Evolutionary conservation across 1,139 yeast species (phyloP).

Genomic region (Zygosaccharomyces sapae): DNA sequence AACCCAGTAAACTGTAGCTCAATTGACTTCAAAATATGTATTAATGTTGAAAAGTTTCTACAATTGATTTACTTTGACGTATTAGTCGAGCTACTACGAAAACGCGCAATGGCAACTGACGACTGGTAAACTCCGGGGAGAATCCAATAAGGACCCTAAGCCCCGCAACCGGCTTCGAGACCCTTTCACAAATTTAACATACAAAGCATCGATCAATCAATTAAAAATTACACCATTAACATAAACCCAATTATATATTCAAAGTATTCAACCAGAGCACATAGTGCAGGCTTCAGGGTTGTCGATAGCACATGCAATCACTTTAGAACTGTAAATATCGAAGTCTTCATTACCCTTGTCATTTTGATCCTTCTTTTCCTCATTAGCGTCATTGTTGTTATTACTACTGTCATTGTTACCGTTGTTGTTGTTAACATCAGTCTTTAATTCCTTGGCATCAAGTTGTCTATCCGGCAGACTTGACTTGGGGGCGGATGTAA

Average conservation of each 20-base stretch:
- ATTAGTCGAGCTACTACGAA: not conserved
- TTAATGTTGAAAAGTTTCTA: conserved; percentile 1
- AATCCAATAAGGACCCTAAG: not conserved
- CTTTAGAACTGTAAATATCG: conserved; percentile 89
- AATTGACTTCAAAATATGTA: not conserved
- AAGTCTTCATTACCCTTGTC: conserved; percentile 34
- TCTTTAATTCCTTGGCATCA: conserved; percentile 2
- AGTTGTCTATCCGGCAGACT: conserved; percentile 36
- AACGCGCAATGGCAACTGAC: not conserved
- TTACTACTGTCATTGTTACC: too few species aligned
- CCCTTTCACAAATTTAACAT: too few species aligned
- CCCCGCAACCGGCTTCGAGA: not conserved
- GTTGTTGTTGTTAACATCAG: not conserved
- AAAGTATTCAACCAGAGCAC: conserved; percentile 94
- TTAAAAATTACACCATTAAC: conserved; percentile 12
- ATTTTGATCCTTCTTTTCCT: conserved; percentile 15
- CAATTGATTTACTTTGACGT: not conserved
- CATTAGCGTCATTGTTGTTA: conserved; percentile 19
- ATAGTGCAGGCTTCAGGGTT: conserved; percentile 97
- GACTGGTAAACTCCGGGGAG: not conserved
- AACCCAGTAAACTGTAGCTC: not conserved
- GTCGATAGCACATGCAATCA: conserved; percentile 91
- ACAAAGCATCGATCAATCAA: not conserved
- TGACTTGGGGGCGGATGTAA: conserved; percentile 47
- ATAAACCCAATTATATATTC: conserved; percentile 15